Conservation (phyloP, 345 rosid genomes). For the Hibiscus trionum region DNA sequence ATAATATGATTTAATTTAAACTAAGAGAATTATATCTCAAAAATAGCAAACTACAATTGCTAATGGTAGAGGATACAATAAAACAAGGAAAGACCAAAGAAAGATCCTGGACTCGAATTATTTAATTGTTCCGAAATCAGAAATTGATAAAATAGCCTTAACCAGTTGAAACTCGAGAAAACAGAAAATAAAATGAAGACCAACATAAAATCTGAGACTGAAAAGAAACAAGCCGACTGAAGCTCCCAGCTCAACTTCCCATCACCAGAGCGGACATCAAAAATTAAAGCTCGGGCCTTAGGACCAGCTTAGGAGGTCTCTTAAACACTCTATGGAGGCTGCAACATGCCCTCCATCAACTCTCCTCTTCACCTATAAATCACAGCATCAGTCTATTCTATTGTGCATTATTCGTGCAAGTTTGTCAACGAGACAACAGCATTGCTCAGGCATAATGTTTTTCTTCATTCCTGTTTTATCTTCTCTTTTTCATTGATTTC, state of each 20-base stretch:
- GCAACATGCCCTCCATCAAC: neutral
- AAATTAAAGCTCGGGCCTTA: neutral
- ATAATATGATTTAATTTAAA: neutral
- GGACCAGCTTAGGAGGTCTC: neutral
- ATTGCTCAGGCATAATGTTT: neutral
- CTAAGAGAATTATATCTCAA: neutral
- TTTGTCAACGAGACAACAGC: neutral
- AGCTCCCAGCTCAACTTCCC: neutral
- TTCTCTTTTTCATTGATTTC: neutral
- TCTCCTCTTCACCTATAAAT: neutral
- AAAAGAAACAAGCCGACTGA: neutral
- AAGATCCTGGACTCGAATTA: neutral
- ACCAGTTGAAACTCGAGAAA: neutral
- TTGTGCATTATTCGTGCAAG: neutral
- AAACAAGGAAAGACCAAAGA: neutral
- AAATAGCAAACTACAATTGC: neutral
- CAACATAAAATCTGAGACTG: neutral
- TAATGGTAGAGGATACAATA: neutral
- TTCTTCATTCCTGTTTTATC: neutral
- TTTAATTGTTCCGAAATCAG: neutral
- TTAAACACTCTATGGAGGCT: neutral
- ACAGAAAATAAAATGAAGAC: neutral
- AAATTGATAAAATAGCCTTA: neutral
- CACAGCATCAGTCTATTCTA: neutral
- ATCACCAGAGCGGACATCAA: neutral